Evolutionary conservation across 2,329 filamentous ascomycete species (phyloP).

Genomic region (Cercospora zeina): DNA sequence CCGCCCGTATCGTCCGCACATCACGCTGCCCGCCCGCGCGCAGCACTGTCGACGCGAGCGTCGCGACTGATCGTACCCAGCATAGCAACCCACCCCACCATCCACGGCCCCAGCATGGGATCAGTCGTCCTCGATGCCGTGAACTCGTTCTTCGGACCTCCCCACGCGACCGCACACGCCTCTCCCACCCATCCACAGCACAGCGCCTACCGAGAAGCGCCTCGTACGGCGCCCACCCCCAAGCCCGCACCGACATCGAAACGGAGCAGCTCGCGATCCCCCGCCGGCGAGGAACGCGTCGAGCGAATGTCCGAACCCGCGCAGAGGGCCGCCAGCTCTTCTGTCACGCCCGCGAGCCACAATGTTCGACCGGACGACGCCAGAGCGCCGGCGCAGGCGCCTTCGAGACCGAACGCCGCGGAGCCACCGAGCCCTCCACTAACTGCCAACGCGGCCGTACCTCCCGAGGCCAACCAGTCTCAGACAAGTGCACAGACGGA

Average conservation of each 20-base stretch:
- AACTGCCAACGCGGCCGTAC: constrained; percentile 25
- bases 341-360: constrained; percentile 27
- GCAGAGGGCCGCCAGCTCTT: constrained; percentile 38
- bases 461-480: constrained; percentile 17
- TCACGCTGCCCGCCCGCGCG: constrained; percentile 1
- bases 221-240: constrained; percentile 27
- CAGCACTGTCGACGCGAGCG: neutral
- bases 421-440: constrained; percentile 33
- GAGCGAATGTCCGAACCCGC: constrained; percentile 36
- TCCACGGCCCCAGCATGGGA: constrained; percentile 56
- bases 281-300: constrained; percentile 20
- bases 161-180: constrained; percentile 19
- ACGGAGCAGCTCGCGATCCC: constrained; percentile 34
- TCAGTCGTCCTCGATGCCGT: constrained; percentile 68
- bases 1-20: neutral
- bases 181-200: constrained; percentile 33
- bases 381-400: constrained; percentile 24
- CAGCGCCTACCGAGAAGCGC: constrained; percentile 33
- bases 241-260: constrained; percentile 28
- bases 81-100: constrained; percentile 14
- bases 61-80: constrained; percentile 26
- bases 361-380: constrained; percentile 25
- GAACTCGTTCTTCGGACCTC: constrained; percentile 58
- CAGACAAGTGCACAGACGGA: constrained; percentile 13
- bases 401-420: constrained; percentile 22